Evolutionary conservation across 2,329 filamentous ascomycete genomes (phyloP), one percentile per base, ranked within the genome.

Genomic region (Neofusicoccum parvum): DNA sequence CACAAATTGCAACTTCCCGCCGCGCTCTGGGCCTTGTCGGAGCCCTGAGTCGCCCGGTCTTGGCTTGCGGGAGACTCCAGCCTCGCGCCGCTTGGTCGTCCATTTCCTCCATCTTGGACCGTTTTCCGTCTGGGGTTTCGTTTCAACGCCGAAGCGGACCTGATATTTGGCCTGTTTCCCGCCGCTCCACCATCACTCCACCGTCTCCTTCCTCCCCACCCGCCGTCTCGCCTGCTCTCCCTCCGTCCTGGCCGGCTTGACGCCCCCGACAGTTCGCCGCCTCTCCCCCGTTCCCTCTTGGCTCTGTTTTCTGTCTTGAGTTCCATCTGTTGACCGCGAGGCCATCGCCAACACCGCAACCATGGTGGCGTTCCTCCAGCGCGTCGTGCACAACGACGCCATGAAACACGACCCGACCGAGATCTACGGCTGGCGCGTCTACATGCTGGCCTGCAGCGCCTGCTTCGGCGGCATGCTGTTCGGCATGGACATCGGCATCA

Each of bases 381-480:
- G 78, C 70, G 80, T 90, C 72, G 83, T 90, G 70, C 85, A 85
- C 76, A 91, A 91, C 80, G 88, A 92, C 75, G 86, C 90, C 50
- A 91, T 92, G 86, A 87, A 84, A 72, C 77, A 80, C 41, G 89
- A 91, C 72, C 89, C 89, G 17, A 81, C 83, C 20, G 85, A 90
- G 73, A 87, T 91, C 66, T 91, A 90, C 77, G 87, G 88, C 72
- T 91, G 88, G 88, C 84, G 88, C 65, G 87, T 89, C 34, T 86
- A 89, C 68, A 83, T 83, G 65, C 80, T 90, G 69, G 87, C 87
- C 56, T 87, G 82, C 72, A 87, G 87, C 68, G 83, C 87, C 46
- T 91, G 88, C 76, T 91, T 90, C 67, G 89, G 89, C 67, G 89
- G 89, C 54, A 87, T 86, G 81, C 82, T 89, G 54, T 90, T 90